Percentiles rank a stretch among this genome's conserved stretches.
phyloP scores from a whole-genome alignment of 192 early-diverging fungal genomes.

The Coemansia sp. region DNA sequence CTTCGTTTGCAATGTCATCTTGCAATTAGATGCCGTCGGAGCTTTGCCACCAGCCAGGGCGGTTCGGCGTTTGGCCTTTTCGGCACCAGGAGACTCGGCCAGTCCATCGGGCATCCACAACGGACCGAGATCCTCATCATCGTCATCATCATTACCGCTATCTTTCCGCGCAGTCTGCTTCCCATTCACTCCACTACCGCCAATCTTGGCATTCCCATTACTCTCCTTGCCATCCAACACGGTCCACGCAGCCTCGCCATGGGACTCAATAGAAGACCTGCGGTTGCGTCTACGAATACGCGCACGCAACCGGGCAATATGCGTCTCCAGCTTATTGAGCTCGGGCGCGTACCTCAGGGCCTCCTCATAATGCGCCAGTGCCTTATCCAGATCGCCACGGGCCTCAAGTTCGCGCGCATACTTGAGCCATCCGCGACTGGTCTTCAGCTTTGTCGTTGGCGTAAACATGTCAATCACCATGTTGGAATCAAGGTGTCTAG shows the following conservation, averaged over 20 bases:
- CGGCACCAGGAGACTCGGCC: slow-evolving; percentile 50
- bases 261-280: slow-evolving; percentile 38
- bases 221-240: neutral
- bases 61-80: slow-evolving; percentile 43
- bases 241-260: slow-evolving; percentile 20
- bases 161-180: neutral
- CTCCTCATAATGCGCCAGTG: slow-evolving; percentile 55
- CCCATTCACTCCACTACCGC: slow-evolving; percentile 7
- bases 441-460: slow-evolving; percentile 61
- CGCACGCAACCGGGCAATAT: slow-evolving; percentile 48
- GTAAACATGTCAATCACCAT: slow-evolving; percentile 54
- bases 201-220: slow-evolving; percentile 11
- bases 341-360: slow-evolving; percentile 53
- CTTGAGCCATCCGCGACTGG: slow-evolving; percentile 55
- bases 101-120: slow-evolving; percentile 44
- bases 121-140: slow-evolving; percentile 27
- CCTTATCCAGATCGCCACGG: slow-evolving; percentile 47
- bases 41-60: neutral
- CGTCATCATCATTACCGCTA: slow-evolving; percentile 5
- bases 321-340: slow-evolving; percentile 45
- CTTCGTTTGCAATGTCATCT: neutral
- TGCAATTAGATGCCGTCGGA: neutral
- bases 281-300: slow-evolving; percentile 31
- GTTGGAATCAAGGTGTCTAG: slow-evolving; percentile 25
- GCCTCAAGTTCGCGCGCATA: slow-evolving; percentile 56